Percentiles rank a stretch among this genome's conserved stretches.
Evolutionary conservation across 2,329 filamentous ascomycete species (phyloP).

Genomic region (Plenodomus tracheiphilus): DNA sequence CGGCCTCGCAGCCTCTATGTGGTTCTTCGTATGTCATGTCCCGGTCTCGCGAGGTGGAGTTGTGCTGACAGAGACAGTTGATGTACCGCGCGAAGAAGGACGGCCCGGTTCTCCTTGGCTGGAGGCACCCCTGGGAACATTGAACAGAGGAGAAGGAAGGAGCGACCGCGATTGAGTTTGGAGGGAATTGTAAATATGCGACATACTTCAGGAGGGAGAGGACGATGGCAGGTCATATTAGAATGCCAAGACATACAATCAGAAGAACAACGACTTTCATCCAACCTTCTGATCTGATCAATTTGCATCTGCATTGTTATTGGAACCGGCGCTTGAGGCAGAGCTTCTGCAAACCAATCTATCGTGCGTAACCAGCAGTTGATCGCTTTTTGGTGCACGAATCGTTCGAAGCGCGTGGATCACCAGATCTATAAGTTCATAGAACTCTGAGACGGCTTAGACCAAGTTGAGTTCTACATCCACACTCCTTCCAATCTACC

Average conservation of each 20-base stretch:
- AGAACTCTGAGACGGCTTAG: no score
- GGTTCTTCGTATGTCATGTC: constrained; percentile 83
- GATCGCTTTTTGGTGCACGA: no score
- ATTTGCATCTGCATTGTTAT: no score
- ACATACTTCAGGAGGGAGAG: not conserved
- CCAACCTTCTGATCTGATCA: no score
- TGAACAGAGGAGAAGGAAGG: constrained; percentile 18
- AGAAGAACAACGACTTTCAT: not conserved
- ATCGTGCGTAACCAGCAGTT: no score
- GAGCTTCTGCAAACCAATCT: not conserved
- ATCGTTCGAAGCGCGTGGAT: no score
- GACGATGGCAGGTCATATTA: not conserved
- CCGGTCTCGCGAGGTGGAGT: not conserved
- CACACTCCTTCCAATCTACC: no score
- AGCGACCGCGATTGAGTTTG: not conserved
- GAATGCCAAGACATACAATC: not conserved
- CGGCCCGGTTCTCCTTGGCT: constrained; percentile 84
- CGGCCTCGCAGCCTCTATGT: constrained; percentile 92
- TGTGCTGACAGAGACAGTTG: constrained; percentile 59
- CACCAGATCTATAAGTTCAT: no score
- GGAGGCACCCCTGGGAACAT: constrained; percentile 72
- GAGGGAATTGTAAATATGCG: not conserved
- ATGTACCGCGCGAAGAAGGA: constrained; percentile 98
- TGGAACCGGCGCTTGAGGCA: no score
- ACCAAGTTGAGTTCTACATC: no score